phyloP scores from a whole-genome alignment of 2,329 filamentous ascomycete genomes.

The Tolypocladium tundrense region DNA sequence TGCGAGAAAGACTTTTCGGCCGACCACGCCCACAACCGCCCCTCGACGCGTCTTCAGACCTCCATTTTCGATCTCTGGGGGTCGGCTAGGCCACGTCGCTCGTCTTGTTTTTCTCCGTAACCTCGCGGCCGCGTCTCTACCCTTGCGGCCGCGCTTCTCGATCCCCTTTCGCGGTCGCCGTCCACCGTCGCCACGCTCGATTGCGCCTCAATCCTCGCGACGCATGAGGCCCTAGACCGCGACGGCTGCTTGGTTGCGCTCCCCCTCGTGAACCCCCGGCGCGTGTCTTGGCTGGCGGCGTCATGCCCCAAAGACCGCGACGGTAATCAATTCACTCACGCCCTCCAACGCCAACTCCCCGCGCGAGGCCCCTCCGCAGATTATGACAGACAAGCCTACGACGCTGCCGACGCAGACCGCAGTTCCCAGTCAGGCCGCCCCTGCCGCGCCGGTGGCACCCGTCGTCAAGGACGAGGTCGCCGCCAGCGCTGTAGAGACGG shows the following conservation, averaged over 20 bases:
- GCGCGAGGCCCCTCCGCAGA: slow-evolving; percentile 37
- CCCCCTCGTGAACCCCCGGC: slow-evolving; percentile 14
- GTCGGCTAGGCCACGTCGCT: not conserved
- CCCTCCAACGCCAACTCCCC: slow-evolving; percentile 21
- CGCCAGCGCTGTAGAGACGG: slow-evolving; percentile 36
- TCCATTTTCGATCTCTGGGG: slow-evolving; percentile 7
- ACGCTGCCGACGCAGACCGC: slow-evolving; percentile 44
- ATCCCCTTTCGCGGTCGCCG: not conserved
- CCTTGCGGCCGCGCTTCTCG: not conserved
- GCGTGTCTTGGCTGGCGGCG: slow-evolving; percentile 39
- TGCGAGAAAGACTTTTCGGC: slow-evolving; percentile 18
- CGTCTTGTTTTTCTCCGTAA: slow-evolving; percentile 2
- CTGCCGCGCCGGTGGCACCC: slow-evolving; percentile 19
- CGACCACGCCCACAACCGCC: slow-evolving; percentile 12
- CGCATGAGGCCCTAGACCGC: slow-evolving; percentile 10
- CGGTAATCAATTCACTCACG: slow-evolving; percentile 36
- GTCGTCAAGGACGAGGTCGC: slow-evolving; percentile 29
- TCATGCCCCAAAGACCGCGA: slow-evolving; percentile 47
- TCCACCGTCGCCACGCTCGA: not conserved
- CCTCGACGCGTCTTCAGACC: slow-evolving; percentile 10
- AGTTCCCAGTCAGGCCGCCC: slow-evolving; percentile 43
- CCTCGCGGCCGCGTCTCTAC: slow-evolving; percentile 1
- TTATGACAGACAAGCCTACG: slow-evolving; percentile 52
- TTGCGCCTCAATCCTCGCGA: not conserved
- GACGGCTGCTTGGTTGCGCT: slow-evolving; percentile 8